Base-by-base conservation (phyloP, 2,329 filamentous ascomycete species). In the Calonectria multiphialidica region DNA sequence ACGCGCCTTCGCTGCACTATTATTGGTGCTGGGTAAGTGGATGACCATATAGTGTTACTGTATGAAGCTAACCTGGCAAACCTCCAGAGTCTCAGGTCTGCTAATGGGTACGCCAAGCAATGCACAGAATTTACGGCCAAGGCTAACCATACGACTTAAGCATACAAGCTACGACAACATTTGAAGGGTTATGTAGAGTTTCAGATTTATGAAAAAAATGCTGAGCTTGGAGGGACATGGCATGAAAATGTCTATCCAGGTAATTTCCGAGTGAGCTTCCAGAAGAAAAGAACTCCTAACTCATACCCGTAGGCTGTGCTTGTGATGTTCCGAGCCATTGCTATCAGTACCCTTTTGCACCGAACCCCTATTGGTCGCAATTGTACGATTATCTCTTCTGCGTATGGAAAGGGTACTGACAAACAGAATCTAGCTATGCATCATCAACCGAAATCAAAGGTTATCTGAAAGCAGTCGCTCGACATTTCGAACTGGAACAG, bases 171-270 rank as follows among this genome's bases (percentile, higher is more conserved):
- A 6, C 65, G 70, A 12, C 71, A 67, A 6, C 66, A 78, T 50
- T 42, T 78, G n/a, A 66, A 55, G 25, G 64, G 71, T 16, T 71
- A 72, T 59, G 72, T 78, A 9, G 72, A 78, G 21, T 77, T 78
- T 42, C 64, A 76, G 4, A 72, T 87, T 1, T 87, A 85, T 61
- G 86, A 87, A 76, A 87, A 87, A 75, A 86, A 87, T 64, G 25
- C 77, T 1, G 84, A 86, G 47, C 79, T 87, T 0, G 82, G 82
- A 5, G 86, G 86, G 3, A 88, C 86, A 6, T 88, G 86, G 86
- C 84, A 78, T 45, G 86, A 87, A 71, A 87, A 87, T 49, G 55
- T 44, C 9, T 74, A 74, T 57, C 72, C 72, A 47, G 72, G 72
- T 72, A 30, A 35, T 16, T 65, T 78, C 75, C 21, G 79, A 8